phyloP scores from a whole-genome alignment of 2,329 filamentous ascomycete genomes.

The Alternaria hordeiaustralica region DNA sequence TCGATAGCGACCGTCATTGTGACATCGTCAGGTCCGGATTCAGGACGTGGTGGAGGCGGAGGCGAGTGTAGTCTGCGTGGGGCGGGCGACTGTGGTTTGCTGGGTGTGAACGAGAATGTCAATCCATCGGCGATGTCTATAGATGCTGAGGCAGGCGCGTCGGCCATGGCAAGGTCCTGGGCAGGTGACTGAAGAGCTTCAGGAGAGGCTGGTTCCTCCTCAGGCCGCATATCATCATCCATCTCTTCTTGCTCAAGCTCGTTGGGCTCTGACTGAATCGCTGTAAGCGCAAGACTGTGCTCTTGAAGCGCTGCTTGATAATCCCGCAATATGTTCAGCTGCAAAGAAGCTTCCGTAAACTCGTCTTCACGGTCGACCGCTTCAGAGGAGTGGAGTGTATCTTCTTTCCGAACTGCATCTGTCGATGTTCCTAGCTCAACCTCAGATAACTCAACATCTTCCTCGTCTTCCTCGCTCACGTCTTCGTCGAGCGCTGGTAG shows the following conservation, averaged over 20 bases:
- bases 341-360: conserved; percentile 41
- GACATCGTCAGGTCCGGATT: conserved; percentile 34
- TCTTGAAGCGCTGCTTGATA: conserved; percentile 17
- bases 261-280: background rate
- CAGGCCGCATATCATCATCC: background rate
- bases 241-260: background rate
- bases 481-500: conserved; percentile 2
- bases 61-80: conserved; percentile 37
- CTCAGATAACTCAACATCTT: conserved; percentile 7
- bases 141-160: background rate
- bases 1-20: conserved; percentile 47
- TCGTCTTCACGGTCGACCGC: conserved; percentile 21
- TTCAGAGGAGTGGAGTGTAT: background rate
- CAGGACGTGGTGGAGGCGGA: conserved; percentile 33
- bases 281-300: background rate
- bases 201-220: background rate
- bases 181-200: background rate
- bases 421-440: background rate
- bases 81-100: conserved; percentile 19
- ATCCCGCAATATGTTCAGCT: conserved; percentile 36
- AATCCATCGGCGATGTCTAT: conserved; percentile 42
- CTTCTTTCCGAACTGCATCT: background rate
- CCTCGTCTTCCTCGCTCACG: background rate
- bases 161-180: background rate
- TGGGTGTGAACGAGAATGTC: conserved; percentile 28